Conservation (phyloP, 1,284 basidiomycete species). For the Tetrapyrgos nigripes region DNA sequence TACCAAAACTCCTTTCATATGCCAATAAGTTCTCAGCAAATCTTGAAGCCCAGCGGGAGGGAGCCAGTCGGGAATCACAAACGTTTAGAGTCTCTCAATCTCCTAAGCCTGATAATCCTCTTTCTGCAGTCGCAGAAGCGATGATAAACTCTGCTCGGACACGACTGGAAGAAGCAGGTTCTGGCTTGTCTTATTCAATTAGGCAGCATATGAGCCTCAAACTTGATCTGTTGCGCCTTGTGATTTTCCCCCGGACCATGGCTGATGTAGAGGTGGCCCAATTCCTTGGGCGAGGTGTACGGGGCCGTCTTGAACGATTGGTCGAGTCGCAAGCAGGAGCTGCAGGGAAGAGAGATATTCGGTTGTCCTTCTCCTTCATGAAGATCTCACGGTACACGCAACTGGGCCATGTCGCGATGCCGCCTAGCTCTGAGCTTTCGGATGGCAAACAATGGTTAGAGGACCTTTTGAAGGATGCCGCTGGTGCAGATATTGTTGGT, state of each 20-base stretch:
- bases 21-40: slow-evolving; percentile 76
- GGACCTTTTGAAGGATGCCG: slow-evolving; percentile 58
- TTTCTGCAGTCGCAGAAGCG: slow-evolving; percentile 84
- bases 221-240: slow-evolving; percentile 64
- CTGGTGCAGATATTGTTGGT: slow-evolving; percentile 76
- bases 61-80: slow-evolving; percentile 74
- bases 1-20: slow-evolving; percentile 77
- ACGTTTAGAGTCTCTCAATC: slow-evolving; percentile 71
- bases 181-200: slow-evolving; percentile 64
- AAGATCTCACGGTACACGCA: slow-evolving; percentile 74
- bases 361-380: slow-evolving; percentile 76
- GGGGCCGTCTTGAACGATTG: slow-evolving; percentile 68
- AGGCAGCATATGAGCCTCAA: slow-evolving; percentile 75
- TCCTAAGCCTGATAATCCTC: slow-evolving; percentile 75
- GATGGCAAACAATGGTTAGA: slow-evolving; percentile 62
- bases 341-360: slow-evolving; percentile 65
- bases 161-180: slow-evolving; percentile 69
- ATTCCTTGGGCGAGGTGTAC: slow-evolving; percentile 69
- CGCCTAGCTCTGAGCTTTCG: slow-evolving; percentile 42
- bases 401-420: slow-evolving; percentile 49
- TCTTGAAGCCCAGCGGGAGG: slow-evolving; percentile 74
- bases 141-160: slow-evolving; percentile 79
- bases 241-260: slow-evolving; percentile 81
- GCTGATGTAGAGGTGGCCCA: slow-evolving; percentile 75
- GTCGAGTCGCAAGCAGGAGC: slow-evolving; percentile 54